phyloP scores from a whole-genome alignment of 768 basidiomycete species.

The Tulasnella calospora region DNA sequence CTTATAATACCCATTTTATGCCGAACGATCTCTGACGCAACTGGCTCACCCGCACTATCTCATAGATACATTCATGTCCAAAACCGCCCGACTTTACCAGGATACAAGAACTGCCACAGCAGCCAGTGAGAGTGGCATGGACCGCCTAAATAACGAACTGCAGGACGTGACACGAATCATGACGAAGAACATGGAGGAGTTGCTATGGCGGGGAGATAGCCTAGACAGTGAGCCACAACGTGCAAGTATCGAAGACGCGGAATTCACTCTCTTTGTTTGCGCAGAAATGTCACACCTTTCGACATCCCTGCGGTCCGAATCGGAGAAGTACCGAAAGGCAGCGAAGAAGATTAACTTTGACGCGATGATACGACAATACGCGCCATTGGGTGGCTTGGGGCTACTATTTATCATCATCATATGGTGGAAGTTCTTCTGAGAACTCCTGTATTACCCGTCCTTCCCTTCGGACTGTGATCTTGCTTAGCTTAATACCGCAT shows the following conservation, averaged over 20 bases:
- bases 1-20: neutral
- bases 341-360: conserved; percentile 91
- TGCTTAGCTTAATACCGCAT: neutral
- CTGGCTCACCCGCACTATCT: neutral
- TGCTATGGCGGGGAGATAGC: conserved; percentile 96
- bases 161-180: conserved; percentile 98
- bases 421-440: conserved; percentile 44
- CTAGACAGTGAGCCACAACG: conserved; percentile 67
- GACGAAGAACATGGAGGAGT: conserved; percentile 99
- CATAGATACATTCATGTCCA: conserved; percentile 96
- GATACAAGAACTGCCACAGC: conserved; percentile 83
- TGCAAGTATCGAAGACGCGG: neutral
- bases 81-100: conserved; percentile 89
- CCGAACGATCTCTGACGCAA: neutral
- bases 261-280: neutral
- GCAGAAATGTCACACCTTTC: conserved; percentile 96
- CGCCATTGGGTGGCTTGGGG: conserved; percentile 77
- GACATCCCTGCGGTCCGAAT: conserved; percentile 88
- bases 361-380: conserved; percentile 93
- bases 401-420: conserved; percentile 61
- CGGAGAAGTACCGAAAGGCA: conserved; percentile 94
- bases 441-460: neutral
- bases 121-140: conserved; percentile 53
- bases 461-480: neutral
- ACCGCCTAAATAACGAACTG: conserved; percentile 89